phyloP scores from a whole-genome alignment of 768 basidiomycete genomes.

The Jaapia argillacea region DNA sequence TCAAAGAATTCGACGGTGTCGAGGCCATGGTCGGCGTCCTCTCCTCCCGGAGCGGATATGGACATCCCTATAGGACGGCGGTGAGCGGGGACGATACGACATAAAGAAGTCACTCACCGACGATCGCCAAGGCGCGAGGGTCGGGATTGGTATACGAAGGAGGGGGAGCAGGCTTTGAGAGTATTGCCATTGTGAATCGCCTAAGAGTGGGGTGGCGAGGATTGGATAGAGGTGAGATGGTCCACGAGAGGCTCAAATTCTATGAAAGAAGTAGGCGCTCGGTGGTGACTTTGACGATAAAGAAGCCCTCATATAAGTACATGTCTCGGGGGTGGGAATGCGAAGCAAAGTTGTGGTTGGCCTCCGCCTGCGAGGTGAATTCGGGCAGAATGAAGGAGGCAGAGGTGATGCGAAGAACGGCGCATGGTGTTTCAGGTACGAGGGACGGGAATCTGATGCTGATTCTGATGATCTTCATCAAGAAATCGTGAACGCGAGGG shows the following conservation, averaged over 20 bases:
- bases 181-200: not conserved
- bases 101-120: slow-evolving; percentile 2
- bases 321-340: too few relatives aligned
- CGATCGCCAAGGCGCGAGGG: slow-evolving; percentile 2
- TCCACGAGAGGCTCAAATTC: not conserved
- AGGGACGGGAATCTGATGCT: too few relatives aligned
- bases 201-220: not conserved
- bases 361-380: too few relatives aligned
- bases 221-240: not conserved
- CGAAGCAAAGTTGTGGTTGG: too few relatives aligned
- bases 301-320: not conserved
- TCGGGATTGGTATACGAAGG: slow-evolving; percentile 5
- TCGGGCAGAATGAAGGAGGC: too few relatives aligned
- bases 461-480: too few relatives aligned
- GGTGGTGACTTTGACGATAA: not conserved
- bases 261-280: not conserved
- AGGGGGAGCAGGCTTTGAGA: not conserved
- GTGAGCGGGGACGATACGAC: not conserved
- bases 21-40: not conserved
- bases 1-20: slow-evolving; percentile 4
- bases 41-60: slow-evolving; percentile 6
- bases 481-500: too few relatives aligned
- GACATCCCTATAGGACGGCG: slow-evolving; percentile 1
- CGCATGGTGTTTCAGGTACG: too few relatives aligned
- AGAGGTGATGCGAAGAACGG: too few relatives aligned